Base-by-base conservation (phyloP, 768 basidiomycete species). In the Pilatotrama ljubarskyi region DNA sequence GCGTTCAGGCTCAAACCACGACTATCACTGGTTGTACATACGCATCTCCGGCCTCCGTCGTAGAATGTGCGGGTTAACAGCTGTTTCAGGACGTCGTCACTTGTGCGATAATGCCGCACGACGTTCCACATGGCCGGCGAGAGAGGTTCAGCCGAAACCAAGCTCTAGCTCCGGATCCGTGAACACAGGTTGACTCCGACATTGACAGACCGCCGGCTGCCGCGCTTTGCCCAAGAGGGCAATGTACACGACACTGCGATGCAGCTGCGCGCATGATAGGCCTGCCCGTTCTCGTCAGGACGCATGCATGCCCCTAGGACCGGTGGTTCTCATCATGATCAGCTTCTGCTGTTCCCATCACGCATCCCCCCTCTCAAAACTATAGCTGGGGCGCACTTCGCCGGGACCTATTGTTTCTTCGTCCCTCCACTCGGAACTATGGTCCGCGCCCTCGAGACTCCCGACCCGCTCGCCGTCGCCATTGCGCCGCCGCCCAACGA, bases 401-500 rank as follows among this genome's bases (percentile, higher is more conserved):
- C 41, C 44, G 24, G 41, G 18, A 15, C 18, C 20, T 25, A 7
- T 20, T 20, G 37, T 43, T 20, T 29, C 51, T 7, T 43, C 10
- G 35, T 14, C 29, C 18, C 13, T 11, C 37, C 24, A 11, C 38
- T 42, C 51, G 4, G 26, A 51, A n/a, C 41, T 43, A 64, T 66
- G 62, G 50, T 26, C 46, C 59, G 57, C 15, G 46, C 52, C n/a
- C 44, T 63, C 17, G 65, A 62, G 17, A 44, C 62, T 15, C 60
- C 56, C 24, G 89, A 91, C 69, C 89, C 89, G 0, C 75, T 91
- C 22, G 75, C 85, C 5, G 67, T 75, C 51, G 81, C 83, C 5
- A 73, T 90, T 25, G 79, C 80, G n/a, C 88, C 88, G 1, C 87
- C 88, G 9, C 74, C 77, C 1, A 75, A 84, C 67, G 91, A 92